These are phyloP conservation scores for Penicillium verrucosum DNA, from an alignment of 2,329 filamentous ascomycete species.

Conservation along the genomic window DNA sequence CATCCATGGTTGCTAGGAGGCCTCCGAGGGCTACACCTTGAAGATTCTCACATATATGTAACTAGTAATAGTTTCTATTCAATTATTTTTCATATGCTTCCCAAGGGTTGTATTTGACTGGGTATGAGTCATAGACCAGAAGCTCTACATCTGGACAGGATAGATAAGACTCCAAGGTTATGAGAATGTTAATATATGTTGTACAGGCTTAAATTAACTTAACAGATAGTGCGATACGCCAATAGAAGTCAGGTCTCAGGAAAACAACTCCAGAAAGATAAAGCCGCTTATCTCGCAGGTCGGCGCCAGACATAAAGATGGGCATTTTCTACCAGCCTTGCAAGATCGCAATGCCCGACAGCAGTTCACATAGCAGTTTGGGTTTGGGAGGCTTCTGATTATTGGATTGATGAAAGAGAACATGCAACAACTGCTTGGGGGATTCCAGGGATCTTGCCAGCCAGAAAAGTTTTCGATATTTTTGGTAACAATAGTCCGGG, in stretches of 20 bases:
- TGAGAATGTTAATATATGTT: background rate
- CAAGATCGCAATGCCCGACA: background rate
- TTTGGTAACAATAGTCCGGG: background rate
- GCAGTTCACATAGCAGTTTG: background rate
- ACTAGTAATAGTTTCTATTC: background rate
- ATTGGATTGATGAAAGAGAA: background rate
- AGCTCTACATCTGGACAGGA: background rate
- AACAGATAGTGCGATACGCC: background rate
- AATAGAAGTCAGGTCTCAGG: background rate
- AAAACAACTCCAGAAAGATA: background rate
- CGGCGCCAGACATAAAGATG: background rate
- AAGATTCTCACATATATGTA: background rate
- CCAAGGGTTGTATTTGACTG: background rate
- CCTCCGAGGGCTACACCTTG: background rate
- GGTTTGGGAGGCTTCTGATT: background rate
- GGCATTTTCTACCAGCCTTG: background rate
- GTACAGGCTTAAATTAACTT: background rate
- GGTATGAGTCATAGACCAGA: background rate
- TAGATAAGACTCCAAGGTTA: background rate
- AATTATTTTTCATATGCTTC: background rate
- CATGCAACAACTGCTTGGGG: background rate
- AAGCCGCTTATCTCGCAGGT: background rate
- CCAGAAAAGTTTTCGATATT: background rate
- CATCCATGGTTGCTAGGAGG: too few relatives aligned
- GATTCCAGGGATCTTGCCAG: background rate